Percentiles rank a stretch among this genome's conserved stretches.
phyloP scores from a whole-genome alignment of 2,329 filamentous ascomycete species.

The Sporothrix schenckii region DNA sequence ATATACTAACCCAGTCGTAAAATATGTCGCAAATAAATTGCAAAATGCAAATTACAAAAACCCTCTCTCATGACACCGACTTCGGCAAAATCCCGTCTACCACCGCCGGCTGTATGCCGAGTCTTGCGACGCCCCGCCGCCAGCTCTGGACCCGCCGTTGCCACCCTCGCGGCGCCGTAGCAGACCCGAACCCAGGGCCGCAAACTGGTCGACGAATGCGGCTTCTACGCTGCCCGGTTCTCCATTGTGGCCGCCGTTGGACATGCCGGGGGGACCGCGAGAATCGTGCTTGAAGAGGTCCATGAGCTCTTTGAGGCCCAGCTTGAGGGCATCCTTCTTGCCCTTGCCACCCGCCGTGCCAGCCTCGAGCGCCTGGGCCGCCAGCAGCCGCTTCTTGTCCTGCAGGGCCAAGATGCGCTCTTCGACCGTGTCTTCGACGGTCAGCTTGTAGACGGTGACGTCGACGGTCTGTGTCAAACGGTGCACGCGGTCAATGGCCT shows the following conservation, averaged over 20 bases:
- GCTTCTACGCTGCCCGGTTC: neutral
- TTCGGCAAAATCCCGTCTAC: conserved; percentile 20
- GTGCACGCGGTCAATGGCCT: conserved; percentile 97
- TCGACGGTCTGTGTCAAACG: conserved; percentile 96
- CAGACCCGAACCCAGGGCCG: conserved; percentile 22
- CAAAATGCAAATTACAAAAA: neutral
- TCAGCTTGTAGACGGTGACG: conserved; percentile 93
- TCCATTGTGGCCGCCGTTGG: neutral
- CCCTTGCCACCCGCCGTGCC: conserved; percentile 52
- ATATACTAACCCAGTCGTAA: neutral
- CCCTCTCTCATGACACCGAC: neutral
- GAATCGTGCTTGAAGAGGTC: conserved; percentile 77
- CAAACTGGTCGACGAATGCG: conserved; percentile 12
- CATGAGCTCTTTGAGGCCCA: conserved; percentile 91
- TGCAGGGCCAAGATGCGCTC: conserved; percentile 93
- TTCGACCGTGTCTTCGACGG: conserved; percentile 83
- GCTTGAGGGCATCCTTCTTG: conserved; percentile 66
- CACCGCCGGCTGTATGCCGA: conserved; percentile 34
- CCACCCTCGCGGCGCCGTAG: conserved; percentile 28
- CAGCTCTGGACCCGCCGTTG: neutral
- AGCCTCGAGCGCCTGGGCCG: conserved; percentile 87
- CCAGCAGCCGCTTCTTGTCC: conserved; percentile 87
- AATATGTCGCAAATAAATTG: neutral
- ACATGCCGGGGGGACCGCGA: conserved; percentile 21
- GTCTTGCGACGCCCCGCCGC: conserved; percentile 10